Base-by-base conservation (phyloP, 1,139 yeast genomes). In the Diutina neorugosa region DNA sequence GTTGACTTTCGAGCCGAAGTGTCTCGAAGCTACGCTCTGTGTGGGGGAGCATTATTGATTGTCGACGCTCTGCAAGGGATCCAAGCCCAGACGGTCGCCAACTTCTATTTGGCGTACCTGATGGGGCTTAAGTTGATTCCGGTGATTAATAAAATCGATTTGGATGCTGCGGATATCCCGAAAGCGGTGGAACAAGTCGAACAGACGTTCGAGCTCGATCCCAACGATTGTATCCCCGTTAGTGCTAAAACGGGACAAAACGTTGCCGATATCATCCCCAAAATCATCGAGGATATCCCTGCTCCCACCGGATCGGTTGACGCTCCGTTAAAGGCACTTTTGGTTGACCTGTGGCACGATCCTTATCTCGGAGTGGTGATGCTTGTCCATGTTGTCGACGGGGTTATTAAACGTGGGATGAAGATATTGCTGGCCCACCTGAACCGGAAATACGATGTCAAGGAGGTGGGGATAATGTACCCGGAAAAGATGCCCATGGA, bases 271-370 rank as follows among this genome's bases (percentile, higher is more conserved):
- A 77, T 93, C 16, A 69, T 93, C 40, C 98, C 98, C 0, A 80
- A 86, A 8, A 83, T 93, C 31, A 78, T 93, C 43, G 85, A 82
- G 56, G 78, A 82, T 43, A 83, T 93, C 18, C 96, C 96, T 0
- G 66, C 78, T 2, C 94, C 96, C 2, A 63, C 66, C 0, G 95
- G 95, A 1, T 67, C 71, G 16, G 57, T 65, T 0, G 61, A 65
- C 1, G 69, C 67, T 3, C 95, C 96, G 0, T 73, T 91, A 55
- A 77, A 89, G 60, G 87, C 91, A 1, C 74, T 93, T 52, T 71
- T 93, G 54, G 96, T 93, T 9, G 98, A 93, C 65, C 91, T 97
- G 2, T 93, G 98, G 98, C 94, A 90, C 64, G 98, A 93, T 65
- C 78, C 89, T 2, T 93, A 89, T 61, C 78, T 88, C 5, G 98